Evolutionary conservation across 2,329 filamentous ascomycete genomes (phyloP).

Genomic region (Zymoseptoria tritici): DNA sequence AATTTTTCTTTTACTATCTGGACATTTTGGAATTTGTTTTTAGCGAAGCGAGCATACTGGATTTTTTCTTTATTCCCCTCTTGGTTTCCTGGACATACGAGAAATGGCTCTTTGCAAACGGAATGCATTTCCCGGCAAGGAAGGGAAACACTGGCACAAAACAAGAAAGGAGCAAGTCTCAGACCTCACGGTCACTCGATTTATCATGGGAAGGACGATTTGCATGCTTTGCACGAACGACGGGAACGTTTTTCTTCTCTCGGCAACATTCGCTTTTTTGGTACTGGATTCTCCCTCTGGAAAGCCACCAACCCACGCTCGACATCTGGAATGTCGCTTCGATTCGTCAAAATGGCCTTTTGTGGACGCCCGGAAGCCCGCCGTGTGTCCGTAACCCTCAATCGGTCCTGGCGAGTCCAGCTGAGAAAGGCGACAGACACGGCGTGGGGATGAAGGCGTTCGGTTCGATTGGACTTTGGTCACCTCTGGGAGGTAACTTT

Average conservation of each 20-base stretch:
- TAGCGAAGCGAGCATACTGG: conserved; percentile 15
- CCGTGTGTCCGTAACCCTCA: conserved; percentile 14
- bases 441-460: conserved; percentile 16
- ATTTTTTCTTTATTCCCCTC: conserved; percentile 6
- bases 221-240: conserved; percentile 2
- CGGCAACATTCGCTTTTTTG: background rate
- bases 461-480: background rate
- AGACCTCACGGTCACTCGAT: conserved; percentile 12
- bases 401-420: conserved; percentile 9
- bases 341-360: conserved; percentile 9
- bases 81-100: conserved; percentile 3
- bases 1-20: conserved; percentile 5
- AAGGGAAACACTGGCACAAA: background rate
- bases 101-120: conserved; percentile 5
- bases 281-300: background rate
- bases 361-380: conserved; percentile 18
- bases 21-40: conserved; percentile 9
- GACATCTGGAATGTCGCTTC: conserved; percentile 13
- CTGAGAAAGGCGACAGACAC: conserved; percentile 11
- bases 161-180: conserved; percentile 5
- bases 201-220: conserved; percentile 6
- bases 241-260: background rate
- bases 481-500: background rate
- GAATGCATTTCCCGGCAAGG: conserved; percentile 4
- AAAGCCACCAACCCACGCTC: background rate